Evolutionary conservation across 495 filamentous ascomycete species (phyloP).

Genomic region (Penicillium bovifimosum): DNA sequence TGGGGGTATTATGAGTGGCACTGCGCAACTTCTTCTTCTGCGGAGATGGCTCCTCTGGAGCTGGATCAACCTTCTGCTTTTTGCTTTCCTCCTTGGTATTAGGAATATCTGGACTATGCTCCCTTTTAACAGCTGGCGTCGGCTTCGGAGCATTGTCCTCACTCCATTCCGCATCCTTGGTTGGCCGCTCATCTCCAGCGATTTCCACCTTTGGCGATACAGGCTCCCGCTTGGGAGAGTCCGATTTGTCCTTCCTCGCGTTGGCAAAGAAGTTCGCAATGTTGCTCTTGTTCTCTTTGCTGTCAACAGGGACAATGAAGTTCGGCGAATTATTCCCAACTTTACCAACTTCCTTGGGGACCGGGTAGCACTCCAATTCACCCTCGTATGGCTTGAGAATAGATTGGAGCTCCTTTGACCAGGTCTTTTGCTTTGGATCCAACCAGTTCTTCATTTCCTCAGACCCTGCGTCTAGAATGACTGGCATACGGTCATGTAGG

Average conservation of each 20-base stretch:
- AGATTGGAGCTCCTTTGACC: constrained; percentile 72
- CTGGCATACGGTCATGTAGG: constrained; percentile 92
- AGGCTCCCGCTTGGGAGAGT: constrained; percentile 8
- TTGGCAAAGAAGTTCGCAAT: constrained; percentile 89
- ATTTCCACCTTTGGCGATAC: constrained; percentile 11
- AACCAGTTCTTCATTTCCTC: constrained; percentile 73
- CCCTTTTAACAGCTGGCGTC: constrained; percentile 52
- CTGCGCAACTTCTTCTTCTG: constrained; percentile 32
- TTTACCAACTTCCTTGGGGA: constrained; percentile 86
- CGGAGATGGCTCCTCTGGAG: constrained; percentile 14
- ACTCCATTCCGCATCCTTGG: not conserved
- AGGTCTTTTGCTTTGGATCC: constrained; percentile 62
- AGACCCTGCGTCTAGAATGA: constrained; percentile 73
- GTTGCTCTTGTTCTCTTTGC: constrained; percentile 79
- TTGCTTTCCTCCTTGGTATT: constrained; percentile 20
- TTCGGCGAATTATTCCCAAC: constrained; percentile 84
- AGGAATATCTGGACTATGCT: constrained; percentile 35
- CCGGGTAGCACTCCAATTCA: constrained; percentile 78
- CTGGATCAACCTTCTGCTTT: constrained; percentile 24
- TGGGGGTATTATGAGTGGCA: constrained; percentile 40
- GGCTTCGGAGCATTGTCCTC: constrained; percentile 47
- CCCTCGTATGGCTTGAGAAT: constrained; percentile 72
- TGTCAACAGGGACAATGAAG: constrained; percentile 77
- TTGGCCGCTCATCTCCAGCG: constrained; percentile 25
- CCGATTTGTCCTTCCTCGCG: constrained; percentile 32